Percentiles rank a stretch among this genome's conserved stretches.
Conservation (phyloP, 2,329 filamentous ascomycete species). For the Trichoderma oligosporum region DNA sequence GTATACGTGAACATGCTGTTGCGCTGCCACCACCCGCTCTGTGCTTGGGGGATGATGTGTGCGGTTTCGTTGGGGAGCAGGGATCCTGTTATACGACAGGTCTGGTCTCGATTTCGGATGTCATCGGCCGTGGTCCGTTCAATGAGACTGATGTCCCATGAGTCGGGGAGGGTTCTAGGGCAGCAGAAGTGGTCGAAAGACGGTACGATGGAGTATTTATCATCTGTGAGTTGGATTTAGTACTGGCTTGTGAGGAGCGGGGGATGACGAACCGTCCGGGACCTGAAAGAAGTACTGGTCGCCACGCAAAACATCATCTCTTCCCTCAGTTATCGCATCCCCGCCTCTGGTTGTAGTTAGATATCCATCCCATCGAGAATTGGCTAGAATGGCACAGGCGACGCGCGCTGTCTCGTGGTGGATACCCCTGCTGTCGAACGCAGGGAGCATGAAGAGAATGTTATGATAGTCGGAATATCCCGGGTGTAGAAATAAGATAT, state of each 20-base stretch:
- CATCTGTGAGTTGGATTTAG: slow-evolving; percentile 5
- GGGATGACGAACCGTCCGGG: too few species aligned
- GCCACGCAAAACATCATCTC: not conserved
- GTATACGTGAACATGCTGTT: slow-evolving; percentile 18
- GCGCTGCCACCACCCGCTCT: slow-evolving; percentile 18
- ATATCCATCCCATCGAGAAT: slow-evolving; percentile 16
- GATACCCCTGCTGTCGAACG: slow-evolving; percentile 13
- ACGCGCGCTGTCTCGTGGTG: slow-evolving; percentile 18
- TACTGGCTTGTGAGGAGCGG: too few species aligned
- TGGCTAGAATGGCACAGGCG: slow-evolving; percentile 17
- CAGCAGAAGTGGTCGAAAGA: slow-evolving; percentile 9
- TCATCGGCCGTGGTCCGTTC: slow-evolving; percentile 11
- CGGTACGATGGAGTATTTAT: slow-evolving; percentile 13
- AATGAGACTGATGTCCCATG: slow-evolving; percentile 3
- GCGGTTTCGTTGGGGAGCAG: slow-evolving; percentile 13
- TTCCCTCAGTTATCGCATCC: not conserved
- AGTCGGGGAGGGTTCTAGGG: slow-evolving; percentile 1
- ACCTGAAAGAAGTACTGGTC: not conserved
- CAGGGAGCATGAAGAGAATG: slow-evolving; percentile 16
- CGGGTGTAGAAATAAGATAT: slow-evolving; percentile 5
- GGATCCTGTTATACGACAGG: slow-evolving; percentile 11
- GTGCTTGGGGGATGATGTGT: slow-evolving; percentile 16
- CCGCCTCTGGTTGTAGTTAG: slow-evolving; percentile 3
- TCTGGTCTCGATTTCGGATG: slow-evolving; percentile 9
- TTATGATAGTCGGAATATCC: slow-evolving; percentile 16